phyloP scores from a whole-genome alignment of 108 stramenopile genomes.

The Craspedostauros australis region DNA sequence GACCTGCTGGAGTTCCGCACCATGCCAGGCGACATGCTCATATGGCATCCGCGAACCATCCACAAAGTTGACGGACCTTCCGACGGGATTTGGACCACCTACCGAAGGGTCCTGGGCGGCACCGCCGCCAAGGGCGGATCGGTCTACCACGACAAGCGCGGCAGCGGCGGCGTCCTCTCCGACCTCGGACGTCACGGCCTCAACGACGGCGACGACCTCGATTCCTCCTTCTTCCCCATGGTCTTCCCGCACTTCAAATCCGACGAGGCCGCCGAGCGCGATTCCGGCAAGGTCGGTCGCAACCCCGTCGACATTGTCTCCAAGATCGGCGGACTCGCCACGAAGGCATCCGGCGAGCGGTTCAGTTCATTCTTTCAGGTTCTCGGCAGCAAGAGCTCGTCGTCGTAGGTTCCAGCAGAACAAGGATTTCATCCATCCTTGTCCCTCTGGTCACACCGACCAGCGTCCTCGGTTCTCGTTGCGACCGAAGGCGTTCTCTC shows the following conservation, averaged over 20 bases:
- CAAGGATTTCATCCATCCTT: too few relatives aligned
- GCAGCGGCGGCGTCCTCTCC: slow-evolving; percentile 78
- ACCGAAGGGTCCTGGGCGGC: slow-evolving; percentile 83
- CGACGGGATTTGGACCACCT: slow-evolving; percentile 85
- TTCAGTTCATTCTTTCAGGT: slow-evolving; percentile 85
- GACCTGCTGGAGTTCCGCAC: slow-evolving; percentile 68
- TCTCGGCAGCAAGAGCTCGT: slow-evolving; percentile 60
- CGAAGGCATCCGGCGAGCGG: slow-evolving; percentile 74
- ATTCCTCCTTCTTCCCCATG: slow-evolving; percentile 77
- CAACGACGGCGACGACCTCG: slow-evolving; percentile 53
- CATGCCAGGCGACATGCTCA: slow-evolving; percentile 87
- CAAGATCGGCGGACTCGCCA: slow-evolving; percentile 80
- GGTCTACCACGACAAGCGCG: slow-evolving; percentile 76
- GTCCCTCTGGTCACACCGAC: too few relatives aligned
- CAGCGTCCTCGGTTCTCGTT: too few relatives aligned
- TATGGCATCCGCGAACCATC: slow-evolving; percentile 91
- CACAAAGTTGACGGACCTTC: slow-evolving; percentile 90
- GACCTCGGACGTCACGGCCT: slow-evolving; percentile 83
- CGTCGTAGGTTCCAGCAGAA: too few relatives aligned
- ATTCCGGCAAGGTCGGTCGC: slow-evolving; percentile 72
- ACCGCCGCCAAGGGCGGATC: slow-evolving; percentile 74
- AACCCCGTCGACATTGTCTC: slow-evolving; percentile 65
- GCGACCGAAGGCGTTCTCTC: too few relatives aligned
- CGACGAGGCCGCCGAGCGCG: slow-evolving; percentile 53
- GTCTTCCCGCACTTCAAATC: slow-evolving; percentile 71